Conservation (phyloP, 768 basidiomycete species). For the Boletus vermiculosoides region DNA sequence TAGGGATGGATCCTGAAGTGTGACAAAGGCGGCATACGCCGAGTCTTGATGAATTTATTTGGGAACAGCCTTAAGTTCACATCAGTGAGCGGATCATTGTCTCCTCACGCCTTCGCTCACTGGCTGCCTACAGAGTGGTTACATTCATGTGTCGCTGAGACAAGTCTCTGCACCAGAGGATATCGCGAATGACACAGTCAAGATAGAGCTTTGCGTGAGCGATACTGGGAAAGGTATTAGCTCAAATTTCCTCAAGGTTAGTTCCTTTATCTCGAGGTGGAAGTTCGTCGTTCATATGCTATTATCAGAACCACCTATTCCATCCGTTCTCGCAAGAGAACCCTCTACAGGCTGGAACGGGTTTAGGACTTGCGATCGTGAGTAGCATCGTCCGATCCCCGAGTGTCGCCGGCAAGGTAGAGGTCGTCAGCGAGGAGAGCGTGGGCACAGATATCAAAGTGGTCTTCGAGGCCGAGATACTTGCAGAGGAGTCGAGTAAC, state of each 20-base stretch:
- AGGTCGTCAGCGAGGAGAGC: slow-evolving; percentile 90
- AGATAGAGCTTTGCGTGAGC: slow-evolving; percentile 77
- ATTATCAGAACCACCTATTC: slow-evolving; percentile 80
- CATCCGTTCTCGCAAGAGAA: slow-evolving; percentile 98
- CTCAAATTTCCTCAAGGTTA: slow-evolving; percentile 85
- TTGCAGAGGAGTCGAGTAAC: slow-evolving; percentile 39
- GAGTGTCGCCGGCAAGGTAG: slow-evolving; percentile 86
- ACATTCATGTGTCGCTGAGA: slow-evolving; percentile 79
- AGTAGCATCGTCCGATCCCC: slow-evolving; percentile 87
- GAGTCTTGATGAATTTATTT: slow-evolving; percentile 92
- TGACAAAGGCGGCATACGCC: slow-evolving; percentile 89
- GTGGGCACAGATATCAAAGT: slow-evolving; percentile 91
- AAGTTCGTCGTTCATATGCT: neutral
- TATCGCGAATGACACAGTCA: slow-evolving; percentile 57
- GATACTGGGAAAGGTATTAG: slow-evolving; percentile 97
- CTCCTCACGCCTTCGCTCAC: slow-evolving; percentile 2
- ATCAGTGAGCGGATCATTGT: slow-evolving; percentile 44
- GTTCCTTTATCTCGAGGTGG: slow-evolving; percentile 3
- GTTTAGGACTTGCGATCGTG: slow-evolving; percentile 92
- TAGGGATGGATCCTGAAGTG: slow-evolving; percentile 87
- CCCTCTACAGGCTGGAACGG: slow-evolving; percentile 88
- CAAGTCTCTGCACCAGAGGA: slow-evolving; percentile 60
- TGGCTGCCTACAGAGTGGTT: slow-evolving; percentile 61
- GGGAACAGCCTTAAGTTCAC: slow-evolving; percentile 95
- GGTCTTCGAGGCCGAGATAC: slow-evolving; percentile 69